Base-by-base conservation (phyloP, 257 asterid species). In the Ballota nigra region DNA sequence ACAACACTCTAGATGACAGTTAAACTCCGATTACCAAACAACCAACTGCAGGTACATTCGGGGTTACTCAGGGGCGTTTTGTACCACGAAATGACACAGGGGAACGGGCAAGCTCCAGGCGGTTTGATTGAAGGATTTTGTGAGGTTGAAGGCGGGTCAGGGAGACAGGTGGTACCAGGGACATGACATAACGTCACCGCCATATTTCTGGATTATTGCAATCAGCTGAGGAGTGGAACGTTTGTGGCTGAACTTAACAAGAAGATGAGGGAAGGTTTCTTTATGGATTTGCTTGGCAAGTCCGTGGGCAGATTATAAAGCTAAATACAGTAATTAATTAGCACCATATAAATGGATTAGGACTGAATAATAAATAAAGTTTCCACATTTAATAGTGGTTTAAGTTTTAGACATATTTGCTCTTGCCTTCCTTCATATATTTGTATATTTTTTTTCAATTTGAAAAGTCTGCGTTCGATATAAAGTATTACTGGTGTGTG, bases 111-210 rank as follows among this genome's bases (percentile, higher is more conserved):
- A 18, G 80, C 91, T 1, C 90, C 88, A 0, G 82, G 80, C 0
- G 88, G 92, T 2, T 62, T 89, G 47, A 80, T 79, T 0, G 86
- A 83, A 73, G 85, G 96, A 89, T 59, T 89, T 47, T 29, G 86
- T 89, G 38, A 81, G 94, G 86, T 72, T 88, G 13, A 86, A 74
- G 61, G 89, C 87, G 4, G 88, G 95, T 1, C 74, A 83, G 47
- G 96, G 97, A 2, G 67, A 79, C 38, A 74, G 75, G 59, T 88
- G 97, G 93, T 85, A 88, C 41, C 88, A 85, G 69, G 97, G 93
- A 2, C 85, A 86, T 9, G 93, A 83, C n/a, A n/a, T n/a, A n/a
- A n/a, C 1, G 89, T 88, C 3, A 90, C 93, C 0, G 96, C 93
- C 24, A 45, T 68, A 68, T 91, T 91, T 73, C 79, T 91, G 43